phyloP scores from a whole-genome alignment of 805 yeast species.

The Blastobotrys parvus region DNA sequence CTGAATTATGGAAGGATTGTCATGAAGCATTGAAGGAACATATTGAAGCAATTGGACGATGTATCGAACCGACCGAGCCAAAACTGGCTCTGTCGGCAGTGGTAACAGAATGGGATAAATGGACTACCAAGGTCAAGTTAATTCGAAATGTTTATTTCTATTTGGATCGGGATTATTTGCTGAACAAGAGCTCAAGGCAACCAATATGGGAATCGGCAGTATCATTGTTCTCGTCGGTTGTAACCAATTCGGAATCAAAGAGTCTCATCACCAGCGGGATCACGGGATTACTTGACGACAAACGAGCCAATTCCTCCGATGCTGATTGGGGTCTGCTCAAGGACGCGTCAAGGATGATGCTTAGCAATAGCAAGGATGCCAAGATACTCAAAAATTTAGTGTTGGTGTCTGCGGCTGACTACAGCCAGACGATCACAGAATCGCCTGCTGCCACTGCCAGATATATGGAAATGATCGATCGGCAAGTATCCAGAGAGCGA shows the following conservation, averaged over 20 bases:
- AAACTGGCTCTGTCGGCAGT: background rate
- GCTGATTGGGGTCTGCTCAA: background rate
- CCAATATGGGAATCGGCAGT: slow-evolving; percentile 16
- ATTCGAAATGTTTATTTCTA: slow-evolving; percentile 24
- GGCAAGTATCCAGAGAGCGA: background rate
- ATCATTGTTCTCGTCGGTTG: slow-evolving; percentile 6
- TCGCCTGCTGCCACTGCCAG: background rate
- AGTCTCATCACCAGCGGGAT: background rate
- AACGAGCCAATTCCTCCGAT: background rate
- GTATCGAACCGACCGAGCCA: no score
- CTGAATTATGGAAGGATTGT: slow-evolving; percentile 18
- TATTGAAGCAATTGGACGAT: slow-evolving; percentile 2
- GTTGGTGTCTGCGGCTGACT: background rate
- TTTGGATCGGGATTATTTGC: slow-evolving; percentile 23
- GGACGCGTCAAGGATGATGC: background rate
- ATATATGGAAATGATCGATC: background rate
- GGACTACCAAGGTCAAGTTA: slow-evolving; percentile 15
- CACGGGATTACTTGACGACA: background rate
- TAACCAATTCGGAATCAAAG: slow-evolving; percentile 1
- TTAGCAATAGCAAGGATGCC: background rate
- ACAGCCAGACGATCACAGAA: background rate
- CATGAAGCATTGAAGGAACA: slow-evolving; percentile 9
- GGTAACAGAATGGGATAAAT: slow-evolving; percentile 16
- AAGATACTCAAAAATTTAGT: background rate
- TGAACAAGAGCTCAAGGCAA: slow-evolving; percentile 7